Base-by-base conservation (phyloP, 371 early-diverging fungal genomes). In the Mortierella sp. region DNA sequence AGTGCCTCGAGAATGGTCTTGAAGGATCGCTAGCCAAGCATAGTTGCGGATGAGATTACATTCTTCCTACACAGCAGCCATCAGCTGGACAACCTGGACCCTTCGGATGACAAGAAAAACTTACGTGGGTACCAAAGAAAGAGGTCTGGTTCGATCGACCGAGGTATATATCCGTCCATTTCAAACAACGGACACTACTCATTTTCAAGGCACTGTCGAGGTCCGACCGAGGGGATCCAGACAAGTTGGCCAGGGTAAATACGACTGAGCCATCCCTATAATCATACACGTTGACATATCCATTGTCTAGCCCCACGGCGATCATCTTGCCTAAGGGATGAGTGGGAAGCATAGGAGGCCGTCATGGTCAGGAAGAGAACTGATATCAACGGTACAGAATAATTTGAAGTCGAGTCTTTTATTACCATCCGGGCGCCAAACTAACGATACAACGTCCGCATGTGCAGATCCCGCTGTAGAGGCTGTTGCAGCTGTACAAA, bases 361-460 rank as follows among this genome's bases (percentile, higher is more conserved):
- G 10, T 28, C 12, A 21, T 13, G 41, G 49, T 47, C 19, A 46
- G n/a, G 10, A 10, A 16, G 7, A 19, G 1, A 41, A 1, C 7
- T 55, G 5, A 23, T 26, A 52, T 9, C n/a, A 28, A 13, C 1
- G 18, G 13, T 28, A 28, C 27, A 26, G 24, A 16, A 34, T 28
- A 12, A 19, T 2, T 19, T 18, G 41, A 28, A 14, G 21, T 3
- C 10, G 19, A 13, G 1, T 14, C 27, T 10, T 26, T 24, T 18
- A 23, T 38, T 63, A 57, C 74, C 74, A 52, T 73, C 74, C 10
- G 74, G 74, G 19, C 68, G 68, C 74, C 74, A 73, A 16, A 64
- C 52, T 14, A 73, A 51, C 1, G 74, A 73, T 46, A 68, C 53
- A n/a, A 52, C 60, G n/a, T 62, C 47, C 31, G 45, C 66, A 6